Evolutionary conservation across 2,329 filamentous ascomycete species (phyloP).

Genomic region (Sporothrix euskadiensis): DNA sequence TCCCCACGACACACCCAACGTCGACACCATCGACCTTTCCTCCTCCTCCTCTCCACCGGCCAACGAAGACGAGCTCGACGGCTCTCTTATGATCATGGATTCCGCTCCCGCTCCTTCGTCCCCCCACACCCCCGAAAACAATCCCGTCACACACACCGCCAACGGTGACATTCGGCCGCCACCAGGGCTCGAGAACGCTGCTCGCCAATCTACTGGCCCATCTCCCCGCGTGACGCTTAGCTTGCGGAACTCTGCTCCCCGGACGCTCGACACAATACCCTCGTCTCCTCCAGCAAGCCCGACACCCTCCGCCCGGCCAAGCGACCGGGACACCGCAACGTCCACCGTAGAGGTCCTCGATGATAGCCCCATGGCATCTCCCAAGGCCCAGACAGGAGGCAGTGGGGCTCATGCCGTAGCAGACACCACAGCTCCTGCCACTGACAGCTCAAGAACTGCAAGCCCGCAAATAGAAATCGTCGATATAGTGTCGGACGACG

Average conservation of each 20-base stretch:
- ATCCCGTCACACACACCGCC: not conserved
- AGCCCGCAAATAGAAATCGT: conserved; percentile 51
- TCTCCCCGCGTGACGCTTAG: conserved; percentile 56
- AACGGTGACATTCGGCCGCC: not conserved
- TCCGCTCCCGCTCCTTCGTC: not conserved
- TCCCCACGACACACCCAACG: not conserved
- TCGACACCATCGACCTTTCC: not conserved
- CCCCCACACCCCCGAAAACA: conserved; percentile 8
- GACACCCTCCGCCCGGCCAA: conserved; percentile 13
- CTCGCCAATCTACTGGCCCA: not conserved
- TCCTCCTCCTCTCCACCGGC: not conserved
- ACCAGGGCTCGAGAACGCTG: not conserved
- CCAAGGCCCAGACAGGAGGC: conserved; percentile 39
- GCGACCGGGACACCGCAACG: conserved; percentile 20
- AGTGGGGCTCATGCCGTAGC: not conserved
- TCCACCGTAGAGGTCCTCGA: conserved; percentile 32
- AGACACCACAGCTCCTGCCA: conserved; percentile 31
- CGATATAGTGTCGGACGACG: conserved; percentile 43
- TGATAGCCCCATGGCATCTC: conserved; percentile 47
- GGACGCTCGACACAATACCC: conserved; percentile 44
- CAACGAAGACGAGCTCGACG: not conserved
- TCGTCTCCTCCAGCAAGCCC: conserved; percentile 44
- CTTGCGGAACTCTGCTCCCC: conserved; percentile 49
- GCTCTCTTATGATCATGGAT: conserved; percentile 10
- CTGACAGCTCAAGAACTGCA: conserved; percentile 43